A percentile compares a stretch with the other conserved stretches of the same genome.
phyloP scores from a whole-genome alignment of 1,284 basidiomycete species.

The Uromyces viciae-fabae region DNA sequence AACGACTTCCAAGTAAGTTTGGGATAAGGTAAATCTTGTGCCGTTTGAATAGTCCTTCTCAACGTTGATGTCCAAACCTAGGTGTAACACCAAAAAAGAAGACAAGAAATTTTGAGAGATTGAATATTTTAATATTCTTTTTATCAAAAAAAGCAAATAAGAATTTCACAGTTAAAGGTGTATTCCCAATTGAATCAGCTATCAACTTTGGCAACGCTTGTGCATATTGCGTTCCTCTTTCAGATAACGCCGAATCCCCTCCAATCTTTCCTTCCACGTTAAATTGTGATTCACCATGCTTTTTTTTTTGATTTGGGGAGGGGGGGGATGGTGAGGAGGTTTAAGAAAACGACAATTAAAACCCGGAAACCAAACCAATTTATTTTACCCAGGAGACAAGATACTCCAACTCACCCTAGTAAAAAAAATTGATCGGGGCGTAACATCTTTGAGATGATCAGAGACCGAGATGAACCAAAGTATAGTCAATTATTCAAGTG shows the following conservation, averaged over 20 bases:
- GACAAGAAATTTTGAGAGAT: neutral
- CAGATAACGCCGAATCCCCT: conserved; percentile 83
- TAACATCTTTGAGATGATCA: conserved; percentile 67
- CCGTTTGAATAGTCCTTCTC: conserved; percentile 87
- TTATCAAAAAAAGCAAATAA: neutral
- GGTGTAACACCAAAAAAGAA: neutral
- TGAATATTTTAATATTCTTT: neutral
- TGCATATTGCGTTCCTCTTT: conserved; percentile 79
- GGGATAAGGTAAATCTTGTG: conserved; percentile 71
- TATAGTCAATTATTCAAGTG: neutral
- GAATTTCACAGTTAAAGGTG: conserved; percentile 65
- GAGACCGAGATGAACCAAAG: neutral
- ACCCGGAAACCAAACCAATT: conserved; percentile 28
- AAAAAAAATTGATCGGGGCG: conserved; percentile 93
- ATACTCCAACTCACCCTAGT: conserved; percentile 66
- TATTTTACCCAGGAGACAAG: neutral
- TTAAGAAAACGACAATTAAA: neutral
- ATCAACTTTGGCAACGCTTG: conserved; percentile 79
- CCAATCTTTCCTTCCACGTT: conserved; percentile 97
- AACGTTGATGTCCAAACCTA: conserved; percentile 90
- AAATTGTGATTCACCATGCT: conserved; percentile 97
- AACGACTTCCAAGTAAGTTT: conserved; percentile 98
- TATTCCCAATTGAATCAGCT: conserved; percentile 84
- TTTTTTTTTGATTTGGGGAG: conserved; percentile 13
- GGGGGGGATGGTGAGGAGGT: neutral